Evolutionary conservation across 805 yeast genomes (phyloP).

Genomic region (Saccharomycopsis babjevae): DNA sequence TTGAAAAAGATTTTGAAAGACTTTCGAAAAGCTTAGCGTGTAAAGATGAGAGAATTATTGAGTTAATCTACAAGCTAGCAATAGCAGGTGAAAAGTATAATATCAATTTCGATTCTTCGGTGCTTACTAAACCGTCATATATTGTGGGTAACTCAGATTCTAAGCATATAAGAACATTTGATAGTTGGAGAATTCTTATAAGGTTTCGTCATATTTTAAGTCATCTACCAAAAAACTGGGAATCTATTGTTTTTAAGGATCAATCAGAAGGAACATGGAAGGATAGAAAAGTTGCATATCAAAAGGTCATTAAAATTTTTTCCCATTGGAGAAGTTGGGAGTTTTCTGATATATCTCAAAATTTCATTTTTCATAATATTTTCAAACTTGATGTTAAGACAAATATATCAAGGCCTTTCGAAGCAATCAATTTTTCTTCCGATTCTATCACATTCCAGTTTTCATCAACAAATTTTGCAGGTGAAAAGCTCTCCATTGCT

Average conservation of each 20-base stretch:
- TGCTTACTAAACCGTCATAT: constrained; percentile 80
- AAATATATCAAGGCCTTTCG: neutral
- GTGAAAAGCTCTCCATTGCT: neutral
- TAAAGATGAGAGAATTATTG: constrained; percentile 22
- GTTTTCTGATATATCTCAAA: constrained; percentile 48
- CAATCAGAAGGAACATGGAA: constrained; percentile 23
- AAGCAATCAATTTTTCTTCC: constrained; percentile 3
- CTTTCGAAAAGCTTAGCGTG: constrained; percentile 24
- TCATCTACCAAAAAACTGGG: constrained; percentile 48
- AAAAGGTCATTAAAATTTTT: constrained; percentile 48
- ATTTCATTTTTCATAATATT: constrained; percentile 42
- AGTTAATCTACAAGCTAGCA: constrained; percentile 34
- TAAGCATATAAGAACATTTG: constrained; percentile 67
- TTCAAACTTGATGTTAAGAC: constrained; percentile 24
- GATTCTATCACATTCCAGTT: neutral
- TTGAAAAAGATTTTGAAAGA: constrained; percentile 24
- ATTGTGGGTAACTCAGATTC: constrained; percentile 53
- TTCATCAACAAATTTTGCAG: neutral
- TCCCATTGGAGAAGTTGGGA: constrained; percentile 91
- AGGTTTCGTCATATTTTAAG: constrained; percentile 66
- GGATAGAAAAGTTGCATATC: constrained; percentile 43
- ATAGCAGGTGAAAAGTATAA: constrained; percentile 39
- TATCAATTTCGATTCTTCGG: constrained; percentile 78
- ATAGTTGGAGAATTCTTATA: constrained; percentile 81
- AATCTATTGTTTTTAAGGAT: constrained; percentile 23